phyloP scores from a whole-genome alignment of 2,329 filamentous ascomycete species.

The Hypoxylon sp. region DNA sequence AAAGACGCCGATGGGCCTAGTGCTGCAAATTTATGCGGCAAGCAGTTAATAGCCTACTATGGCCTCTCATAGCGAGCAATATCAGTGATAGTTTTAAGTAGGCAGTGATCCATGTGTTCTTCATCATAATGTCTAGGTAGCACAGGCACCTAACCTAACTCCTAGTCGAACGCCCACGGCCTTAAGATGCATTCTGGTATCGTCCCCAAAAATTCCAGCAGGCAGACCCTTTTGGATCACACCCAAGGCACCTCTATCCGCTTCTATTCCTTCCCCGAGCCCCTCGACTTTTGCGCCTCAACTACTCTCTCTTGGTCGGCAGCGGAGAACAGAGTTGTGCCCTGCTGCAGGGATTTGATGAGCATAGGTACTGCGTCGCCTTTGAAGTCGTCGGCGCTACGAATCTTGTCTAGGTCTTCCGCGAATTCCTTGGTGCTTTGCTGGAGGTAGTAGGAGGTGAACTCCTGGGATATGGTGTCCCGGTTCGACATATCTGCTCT shows the following conservation, averaged over 20 bases:
- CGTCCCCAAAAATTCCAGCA: background rate
- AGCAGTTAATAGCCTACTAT: background rate
- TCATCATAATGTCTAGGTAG: background rate
- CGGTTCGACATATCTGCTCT: conserved; percentile 40
- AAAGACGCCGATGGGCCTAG: too few species aligned
- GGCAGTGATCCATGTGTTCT: background rate
- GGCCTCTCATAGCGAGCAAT: background rate
- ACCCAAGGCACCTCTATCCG: background rate
- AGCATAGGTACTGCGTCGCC: conserved; percentile 73
- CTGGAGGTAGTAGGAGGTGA: conserved; percentile 76
- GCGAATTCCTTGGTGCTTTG: conserved; percentile 77
- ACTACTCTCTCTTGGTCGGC: conserved; percentile 60
- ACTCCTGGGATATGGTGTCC: conserved; percentile 55
- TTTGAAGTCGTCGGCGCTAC: conserved; percentile 77
- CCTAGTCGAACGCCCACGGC: background rate
- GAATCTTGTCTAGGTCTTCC: conserved; percentile 79
- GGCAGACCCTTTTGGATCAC: background rate
- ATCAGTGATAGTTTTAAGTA: background rate
- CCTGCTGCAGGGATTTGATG: conserved; percentile 76
- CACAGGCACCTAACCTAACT: background rate
- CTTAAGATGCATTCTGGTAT: background rate
- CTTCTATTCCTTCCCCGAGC: conserved; percentile 16
- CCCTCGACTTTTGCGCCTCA: conserved; percentile 34
- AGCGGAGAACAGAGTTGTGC: conserved; percentile 69
- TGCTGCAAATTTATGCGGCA: too few species aligned